Evolutionary conservation across 257 asterid species (phyloP).

Genomic region (Solanum paucissectum): DNA sequence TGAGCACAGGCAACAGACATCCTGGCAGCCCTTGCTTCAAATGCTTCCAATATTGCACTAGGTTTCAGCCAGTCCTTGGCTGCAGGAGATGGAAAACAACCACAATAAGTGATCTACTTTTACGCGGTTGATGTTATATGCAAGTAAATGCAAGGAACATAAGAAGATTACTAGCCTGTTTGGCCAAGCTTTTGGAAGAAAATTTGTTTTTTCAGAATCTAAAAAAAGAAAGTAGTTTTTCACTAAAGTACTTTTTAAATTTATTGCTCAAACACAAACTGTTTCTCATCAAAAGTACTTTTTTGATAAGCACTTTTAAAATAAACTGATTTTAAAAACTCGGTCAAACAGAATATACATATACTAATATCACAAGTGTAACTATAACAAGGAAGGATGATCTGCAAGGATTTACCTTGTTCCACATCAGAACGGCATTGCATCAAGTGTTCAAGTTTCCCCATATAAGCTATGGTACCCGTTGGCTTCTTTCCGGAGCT

Average conservation of each 20-base stretch:
- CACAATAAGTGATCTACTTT: not conserved
- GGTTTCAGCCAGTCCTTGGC: conserved; percentile 89
- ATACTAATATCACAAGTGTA: not conserved
- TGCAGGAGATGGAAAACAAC: conserved; percentile 23
- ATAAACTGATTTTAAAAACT: too few relatives aligned
- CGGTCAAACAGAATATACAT: not conserved
- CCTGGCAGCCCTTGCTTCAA: conserved; percentile 91
- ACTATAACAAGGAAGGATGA: not conserved
- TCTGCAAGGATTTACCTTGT: conserved; percentile 29
- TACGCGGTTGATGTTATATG: not conserved
- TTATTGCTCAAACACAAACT: too few relatives aligned
- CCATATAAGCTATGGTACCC: conserved; percentile 74
- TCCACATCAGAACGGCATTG: conserved; percentile 51
- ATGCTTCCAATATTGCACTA: conserved; percentile 70
- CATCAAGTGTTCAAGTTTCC: conserved; percentile 58
- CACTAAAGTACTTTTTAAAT: too few relatives aligned
- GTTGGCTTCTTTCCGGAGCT: conserved; percentile 57
- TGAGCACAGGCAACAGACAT: conserved; percentile 73
- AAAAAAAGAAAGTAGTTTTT: too few relatives aligned
- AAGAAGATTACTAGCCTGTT: too few relatives aligned
- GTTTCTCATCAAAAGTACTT: too few relatives aligned
- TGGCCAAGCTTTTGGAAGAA: too few relatives aligned
- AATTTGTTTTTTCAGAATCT: too few relatives aligned
- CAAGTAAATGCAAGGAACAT: not conserved
- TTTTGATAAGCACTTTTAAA: too few relatives aligned